Base-by-base conservation (phyloP, 495 filamentous ascomycete species). In the Beverwykella pulmonaria region DNA sequence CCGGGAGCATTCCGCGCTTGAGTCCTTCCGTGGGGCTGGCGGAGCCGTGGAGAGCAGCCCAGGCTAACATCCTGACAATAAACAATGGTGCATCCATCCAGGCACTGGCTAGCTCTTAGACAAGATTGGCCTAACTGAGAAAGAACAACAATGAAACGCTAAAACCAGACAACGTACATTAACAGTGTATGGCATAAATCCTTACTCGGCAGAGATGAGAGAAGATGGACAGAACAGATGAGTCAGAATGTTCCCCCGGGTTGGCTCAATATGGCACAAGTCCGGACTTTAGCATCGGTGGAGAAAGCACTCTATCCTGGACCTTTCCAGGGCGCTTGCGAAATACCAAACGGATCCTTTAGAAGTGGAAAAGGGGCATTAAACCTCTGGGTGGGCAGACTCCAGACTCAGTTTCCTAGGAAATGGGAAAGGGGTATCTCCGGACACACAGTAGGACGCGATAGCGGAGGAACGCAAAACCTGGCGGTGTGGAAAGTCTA, bases 401-500 rank as follows among this genome's bases (percentile, higher is more conserved):
- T 60, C 54, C 55, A 63, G 52, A 59, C 39, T 36, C 60, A 54
- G 67, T 36, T 39, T 60, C 59, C 49, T 58, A 41, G 27, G 20
- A 36, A 54, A 60, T 34, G 39, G 26, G 23, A 12, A 55, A 46
- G 23, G 67, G 67, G 55, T 64, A 60, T 64, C 53, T 65, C 67
- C 60, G 49, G 67, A 60, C 56, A 50, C 53, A 44, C 10, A n/a
- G 39, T 0, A 53, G 26, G 30, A 54, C 32, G 39, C n/a, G n/a
- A n/a, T n/a, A n/a, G 39, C 49, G 59, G 65, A 68, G 47, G 20
- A 64, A 64, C 20, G 60, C 44, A 60, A 39, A 32, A 65, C 48
- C 55, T 65, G 56, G 50, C 61, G 54, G 61, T 59, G 8, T 65
- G 67, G 60, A 57, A 68, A 54, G 34, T 69, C 61, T 69, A 65